phyloP scores from a whole-genome alignment of 148 eudicot species.

The Vaccinium vitisidaea region DNA sequence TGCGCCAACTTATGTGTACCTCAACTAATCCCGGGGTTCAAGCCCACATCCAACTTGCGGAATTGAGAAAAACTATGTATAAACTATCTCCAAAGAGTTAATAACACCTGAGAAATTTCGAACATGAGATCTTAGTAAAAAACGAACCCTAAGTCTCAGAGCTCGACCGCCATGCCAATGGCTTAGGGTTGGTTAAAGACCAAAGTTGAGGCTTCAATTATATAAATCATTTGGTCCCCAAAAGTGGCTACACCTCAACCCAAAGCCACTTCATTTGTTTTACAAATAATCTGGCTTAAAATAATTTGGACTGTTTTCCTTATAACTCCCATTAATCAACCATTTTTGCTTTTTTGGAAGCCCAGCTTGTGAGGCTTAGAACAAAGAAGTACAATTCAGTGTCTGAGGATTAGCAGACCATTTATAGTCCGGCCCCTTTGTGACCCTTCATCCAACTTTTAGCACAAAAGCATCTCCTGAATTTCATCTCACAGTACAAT shows the following conservation, averaged over 20 bases:
- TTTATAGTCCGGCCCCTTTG: conserved; percentile 20
- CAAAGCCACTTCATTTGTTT: conserved; percentile 36
- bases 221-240: conserved; percentile 31
- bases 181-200: too few species aligned
- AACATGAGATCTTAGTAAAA: too few species aligned
- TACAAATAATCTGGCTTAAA: conserved; percentile 16
- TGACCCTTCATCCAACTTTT: conserved; percentile 16
- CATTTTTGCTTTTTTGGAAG: conserved; percentile 5
- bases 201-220: not conserved
- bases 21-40: too few species aligned
- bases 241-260: conserved; percentile 54
- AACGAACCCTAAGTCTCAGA: too few species aligned
- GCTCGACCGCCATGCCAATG: too few species aligned
- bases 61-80: too few species aligned
- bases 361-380: conserved; percentile 3
- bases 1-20: too few species aligned
- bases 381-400: conserved; percentile 8
- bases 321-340: not conserved
- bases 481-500: not conserved
- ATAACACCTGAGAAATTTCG: too few species aligned
- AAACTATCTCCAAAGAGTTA: too few species aligned
- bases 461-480: not conserved
- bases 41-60: too few species aligned
- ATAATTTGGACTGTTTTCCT: conserved; percentile 12
- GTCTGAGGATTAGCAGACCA: conserved; percentile 26